Percentiles rank a stretch among this genome's conserved stretches.
Evolutionary conservation across 768 basidiomycete genomes (phyloP).

Genomic region (Tricholoma terreum): DNA sequence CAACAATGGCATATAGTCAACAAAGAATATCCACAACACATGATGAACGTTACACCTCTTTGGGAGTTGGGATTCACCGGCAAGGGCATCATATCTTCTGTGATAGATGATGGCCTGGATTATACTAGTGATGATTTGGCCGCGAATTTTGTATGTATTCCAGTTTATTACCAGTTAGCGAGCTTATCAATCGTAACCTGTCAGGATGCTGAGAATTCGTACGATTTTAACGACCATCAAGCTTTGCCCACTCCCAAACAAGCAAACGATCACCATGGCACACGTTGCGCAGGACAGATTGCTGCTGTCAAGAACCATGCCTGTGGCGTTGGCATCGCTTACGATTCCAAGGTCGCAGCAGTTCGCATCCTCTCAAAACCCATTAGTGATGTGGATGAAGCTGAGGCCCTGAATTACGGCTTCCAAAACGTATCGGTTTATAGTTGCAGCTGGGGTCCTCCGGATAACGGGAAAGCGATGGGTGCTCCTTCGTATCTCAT

Average conservation of each 20-base stretch:
- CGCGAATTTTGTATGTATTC: conserved; percentile 79
- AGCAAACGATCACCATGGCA: conserved; percentile 91
- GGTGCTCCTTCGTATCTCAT: conserved; percentile 91
- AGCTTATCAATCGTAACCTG: neutral
- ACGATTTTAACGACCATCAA: conserved; percentile 94
- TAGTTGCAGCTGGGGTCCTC: conserved; percentile 97
- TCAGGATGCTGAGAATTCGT: conserved; percentile 84
- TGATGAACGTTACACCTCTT: conserved; percentile 88
- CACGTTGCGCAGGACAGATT: conserved; percentile 96
- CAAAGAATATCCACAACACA: conserved; percentile 72
- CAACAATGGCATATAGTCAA: conserved; percentile 97
- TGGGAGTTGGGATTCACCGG: conserved; percentile 94
- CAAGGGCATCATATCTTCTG: conserved; percentile 76
- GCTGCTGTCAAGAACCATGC: conserved; percentile 89
- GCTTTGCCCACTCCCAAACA: conserved; percentile 82
- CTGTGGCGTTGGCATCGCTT: conserved; percentile 93
- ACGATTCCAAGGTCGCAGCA: conserved; percentile 89
- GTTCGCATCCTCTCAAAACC: conserved; percentile 92
- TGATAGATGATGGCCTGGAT: conserved; percentile 96
- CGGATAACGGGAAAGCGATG: conserved; percentile 92
- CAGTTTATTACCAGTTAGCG: neutral
- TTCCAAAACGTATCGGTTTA: conserved; percentile 90
- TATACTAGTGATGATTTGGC: conserved; percentile 83
- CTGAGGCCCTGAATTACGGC: conserved; percentile 88
- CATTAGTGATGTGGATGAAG: conserved; percentile 94